Evolutionary conservation across 176 grass and related monocot genomes (phyloP).

Genomic region (Oryza meyeriana): DNA sequence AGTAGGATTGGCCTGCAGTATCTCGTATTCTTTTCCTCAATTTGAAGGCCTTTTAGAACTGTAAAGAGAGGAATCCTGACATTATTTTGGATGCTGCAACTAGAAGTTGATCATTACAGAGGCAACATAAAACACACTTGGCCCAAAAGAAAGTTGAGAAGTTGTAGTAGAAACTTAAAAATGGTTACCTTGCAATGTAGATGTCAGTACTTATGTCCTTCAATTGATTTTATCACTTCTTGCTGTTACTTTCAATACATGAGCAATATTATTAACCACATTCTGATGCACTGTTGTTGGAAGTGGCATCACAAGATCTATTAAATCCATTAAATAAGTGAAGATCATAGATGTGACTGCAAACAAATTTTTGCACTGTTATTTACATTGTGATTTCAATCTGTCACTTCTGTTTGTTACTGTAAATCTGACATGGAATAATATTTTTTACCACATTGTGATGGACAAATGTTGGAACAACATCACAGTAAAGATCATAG

Average conservation of each 20-base stretch:
- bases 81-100: constrained; percentile 23
- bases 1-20: constrained; percentile 9
- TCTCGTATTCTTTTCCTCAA: neutral
- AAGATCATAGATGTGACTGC: neutral
- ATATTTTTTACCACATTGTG: neutral
- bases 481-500: constrained; percentile 3
- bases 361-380: neutral
- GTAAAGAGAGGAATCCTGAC: constrained; percentile 2
- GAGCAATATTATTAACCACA: neutral
- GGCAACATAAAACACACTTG: neutral
- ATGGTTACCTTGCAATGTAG: neutral
- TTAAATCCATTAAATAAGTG: neutral
- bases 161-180: constrained; percentile 11
- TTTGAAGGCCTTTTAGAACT: constrained; percentile 1
- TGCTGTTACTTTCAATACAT: neutral
- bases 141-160: neutral
- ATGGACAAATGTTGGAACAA: constrained; percentile 3
- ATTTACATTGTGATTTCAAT: neutral
- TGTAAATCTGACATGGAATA: constrained; percentile 3
- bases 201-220: constrained; percentile 4
- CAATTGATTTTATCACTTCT: neutral
- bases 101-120: neutral
- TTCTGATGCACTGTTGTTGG: neutral
- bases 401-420: neutral
- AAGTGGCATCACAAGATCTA: neutral